Base-by-base conservation (phyloP, 2,329 filamentous ascomycete species). In the Epichloe uncinata region DNA sequence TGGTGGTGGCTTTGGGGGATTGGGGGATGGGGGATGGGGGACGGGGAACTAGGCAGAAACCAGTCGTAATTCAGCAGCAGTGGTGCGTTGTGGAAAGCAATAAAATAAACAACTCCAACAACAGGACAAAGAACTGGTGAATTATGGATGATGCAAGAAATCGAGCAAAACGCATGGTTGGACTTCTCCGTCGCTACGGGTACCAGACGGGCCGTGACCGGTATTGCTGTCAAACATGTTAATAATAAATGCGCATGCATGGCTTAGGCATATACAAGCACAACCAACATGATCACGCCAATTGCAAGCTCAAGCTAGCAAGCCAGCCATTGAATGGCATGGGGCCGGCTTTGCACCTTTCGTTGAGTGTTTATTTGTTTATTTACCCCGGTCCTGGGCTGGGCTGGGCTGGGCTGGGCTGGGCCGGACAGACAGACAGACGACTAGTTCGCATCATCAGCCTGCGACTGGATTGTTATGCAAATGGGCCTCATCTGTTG, bases 281-380 rank as follows among this genome's bases (percentile, higher is more conserved):
- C n/a, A 26, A 3, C 22, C 22, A 26, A 26, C 7, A 26, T 30
- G 26, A 30, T 9, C 26, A 9, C 4, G 26, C 26, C 22, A 26
- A 26, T 26, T 26, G 22, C 22, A 8, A 26, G 26, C 26, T 30
- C 26, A 30, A 30, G 26, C 26, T 9, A 30, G 26, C 26, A 30
- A 9, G 26, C 26, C 3, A 9, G 26, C 26, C 35, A 36, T 12
- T 0, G 6, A n/a, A 12, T 12, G 35, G 6, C 12, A n/a, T n/a
- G 35, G 35, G 35, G 2, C 6, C 35, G 12, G 12, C 35, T 36
- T n/a, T 36, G 12, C 35, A 12, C 11, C 7, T 8, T 26, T 26
- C 7, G 6, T 12, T 44, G 33, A n/a, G 38, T 50, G 42, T 43
- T 47, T 51, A 16, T 51, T 48, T 51, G 36, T 48, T 48, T 51